These are phyloP conservation scores for Omphalotus guepiniiformis DNA, from an alignment of 768 basidiomycete genomes.

Conservation along the genomic window DNA sequence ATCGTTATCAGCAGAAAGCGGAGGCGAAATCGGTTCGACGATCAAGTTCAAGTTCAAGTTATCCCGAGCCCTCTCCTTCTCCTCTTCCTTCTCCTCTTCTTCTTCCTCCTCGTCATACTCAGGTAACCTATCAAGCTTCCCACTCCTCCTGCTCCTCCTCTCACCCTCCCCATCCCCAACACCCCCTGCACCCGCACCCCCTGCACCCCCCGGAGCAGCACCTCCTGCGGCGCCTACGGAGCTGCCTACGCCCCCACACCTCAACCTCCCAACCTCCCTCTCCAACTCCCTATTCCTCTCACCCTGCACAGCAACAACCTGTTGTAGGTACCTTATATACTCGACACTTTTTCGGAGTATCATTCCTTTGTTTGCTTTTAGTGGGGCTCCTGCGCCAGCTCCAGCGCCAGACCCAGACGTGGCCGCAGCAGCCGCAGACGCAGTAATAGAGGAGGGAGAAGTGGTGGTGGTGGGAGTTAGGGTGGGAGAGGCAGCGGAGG, in stretches of 20 bases:
- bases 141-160: conserved; percentile 17
- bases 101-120: too few relatives aligned
- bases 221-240: conserved; percentile 13
- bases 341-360: conserved; percentile 82
- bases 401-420: background rate
- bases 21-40: background rate
- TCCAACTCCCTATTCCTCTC: conserved; percentile 77
- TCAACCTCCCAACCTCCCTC: conserved; percentile 52
- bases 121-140: too few relatives aligned
- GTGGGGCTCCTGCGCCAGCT: conserved; percentile 26
- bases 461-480: background rate
- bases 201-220: conserved; percentile 8
- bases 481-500: conserved; percentile 1
- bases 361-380: conserved; percentile 95
- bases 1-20: conserved; percentile 3
- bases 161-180: background rate
- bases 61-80: conserved; percentile 10
- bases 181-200: background rate
- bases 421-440: background rate
- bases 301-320: conserved; percentile 78
- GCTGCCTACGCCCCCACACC: too few relatives aligned
- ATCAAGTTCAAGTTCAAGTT: conserved; percentile 9
- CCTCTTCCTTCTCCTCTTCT: conserved; percentile 19
- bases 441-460: background rate
- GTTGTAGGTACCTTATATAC: conserved; percentile 81